Percentiles rank a stretch among this genome's conserved stretches.
These are phyloP conservation scores for Penicillium diatomitis DNA, from an alignment of 495 filamentous ascomycete genomes.

Conservation along the genomic window DNA sequence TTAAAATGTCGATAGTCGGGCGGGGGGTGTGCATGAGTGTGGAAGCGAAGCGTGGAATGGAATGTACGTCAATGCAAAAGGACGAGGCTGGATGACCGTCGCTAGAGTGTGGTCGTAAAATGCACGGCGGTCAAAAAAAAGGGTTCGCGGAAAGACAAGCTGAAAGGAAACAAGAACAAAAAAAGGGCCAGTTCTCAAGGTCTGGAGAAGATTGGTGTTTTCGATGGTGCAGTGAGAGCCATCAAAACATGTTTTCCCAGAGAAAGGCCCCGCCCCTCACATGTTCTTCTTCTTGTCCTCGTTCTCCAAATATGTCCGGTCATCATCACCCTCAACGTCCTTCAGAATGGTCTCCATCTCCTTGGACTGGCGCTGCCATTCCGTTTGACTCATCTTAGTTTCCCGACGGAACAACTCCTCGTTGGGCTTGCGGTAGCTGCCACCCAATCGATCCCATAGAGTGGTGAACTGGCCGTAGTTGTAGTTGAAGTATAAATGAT, in stretches of 20 bases:
- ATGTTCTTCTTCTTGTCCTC: slow-evolving; percentile 33
- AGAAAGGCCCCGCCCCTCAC: slow-evolving; percentile 2
- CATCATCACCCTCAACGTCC: slow-evolving; percentile 82
- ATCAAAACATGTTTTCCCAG: background rate
- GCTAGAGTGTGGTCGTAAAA: too few species aligned
- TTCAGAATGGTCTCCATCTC: slow-evolving; percentile 83
- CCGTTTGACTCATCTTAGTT: slow-evolving; percentile 73
- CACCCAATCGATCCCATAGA: slow-evolving; percentile 84
- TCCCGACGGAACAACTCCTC: slow-evolving; percentile 79
- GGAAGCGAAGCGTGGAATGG: too few species aligned
- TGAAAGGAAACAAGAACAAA: too few species aligned
- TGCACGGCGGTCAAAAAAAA: too few species aligned
- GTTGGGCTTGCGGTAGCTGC: slow-evolving; percentile 83
- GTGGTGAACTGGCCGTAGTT: slow-evolving; percentile 98
- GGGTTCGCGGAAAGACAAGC: too few species aligned
- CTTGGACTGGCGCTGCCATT: slow-evolving; percentile 71
- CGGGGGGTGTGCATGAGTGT: too few species aligned
- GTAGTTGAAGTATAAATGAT: slow-evolving; percentile 98
- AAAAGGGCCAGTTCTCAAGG: too few species aligned
- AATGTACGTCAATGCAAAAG: too few species aligned
- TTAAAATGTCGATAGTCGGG: too few species aligned
- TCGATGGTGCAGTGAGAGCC: background rate
- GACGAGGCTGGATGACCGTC: too few species aligned
- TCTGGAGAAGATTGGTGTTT: too few species aligned
- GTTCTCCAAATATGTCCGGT: slow-evolving; percentile 53